These are phyloP conservation scores for Clonostachys rosea DNA, from an alignment of 2,329 filamentous ascomycete genomes.

Conservation along the genomic window DNA sequence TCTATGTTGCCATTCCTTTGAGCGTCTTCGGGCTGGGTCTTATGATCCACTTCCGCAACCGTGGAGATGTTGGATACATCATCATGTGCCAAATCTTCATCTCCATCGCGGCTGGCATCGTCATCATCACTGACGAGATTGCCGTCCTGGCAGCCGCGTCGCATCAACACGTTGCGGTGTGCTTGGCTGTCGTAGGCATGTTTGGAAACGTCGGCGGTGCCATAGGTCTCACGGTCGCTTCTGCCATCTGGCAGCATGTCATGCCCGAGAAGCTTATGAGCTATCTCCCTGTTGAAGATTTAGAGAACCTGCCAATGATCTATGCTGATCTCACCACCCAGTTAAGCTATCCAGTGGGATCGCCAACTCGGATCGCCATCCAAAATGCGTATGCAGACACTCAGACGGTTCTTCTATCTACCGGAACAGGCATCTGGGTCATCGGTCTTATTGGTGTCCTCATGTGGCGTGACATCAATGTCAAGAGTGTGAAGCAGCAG, in stretches of 20 bases:
- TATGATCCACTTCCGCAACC: slow-evolving; percentile 55
- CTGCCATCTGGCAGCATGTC: slow-evolving; percentile 59
- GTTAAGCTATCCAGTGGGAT: slow-evolving; percentile 44
- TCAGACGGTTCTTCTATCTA: slow-evolving; percentile 41
- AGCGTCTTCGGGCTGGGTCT: slow-evolving; percentile 51
- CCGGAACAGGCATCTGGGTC: neutral
- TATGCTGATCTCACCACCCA: slow-evolving; percentile 50
- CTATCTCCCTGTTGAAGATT: slow-evolving; percentile 35
- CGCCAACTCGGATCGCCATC: slow-evolving; percentile 47
- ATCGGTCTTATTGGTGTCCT: slow-evolving; percentile 26
- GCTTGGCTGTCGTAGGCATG: slow-evolving; percentile 55
- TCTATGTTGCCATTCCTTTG: slow-evolving; percentile 44
- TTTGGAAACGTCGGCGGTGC: slow-evolving; percentile 57
- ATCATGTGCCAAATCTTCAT: slow-evolving; percentile 59
- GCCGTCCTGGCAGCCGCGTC: slow-evolving; percentile 55
- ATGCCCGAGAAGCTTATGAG: slow-evolving; percentile 45
- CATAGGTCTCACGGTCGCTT: slow-evolving; percentile 54
- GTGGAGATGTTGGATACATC: slow-evolving; percentile 44
- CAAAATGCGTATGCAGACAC: slow-evolving; percentile 53
- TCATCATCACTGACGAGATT: slow-evolving; percentile 52
- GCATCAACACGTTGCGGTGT: slow-evolving; percentile 56
- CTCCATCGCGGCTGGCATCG: slow-evolving; percentile 53
- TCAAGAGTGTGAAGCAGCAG: slow-evolving; percentile 34
- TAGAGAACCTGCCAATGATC: slow-evolving; percentile 25
- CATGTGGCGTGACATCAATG: slow-evolving; percentile 45